phyloP scores from a whole-genome alignment of 2,329 filamentous ascomycete species.

The Verticillium isaacii region DNA sequence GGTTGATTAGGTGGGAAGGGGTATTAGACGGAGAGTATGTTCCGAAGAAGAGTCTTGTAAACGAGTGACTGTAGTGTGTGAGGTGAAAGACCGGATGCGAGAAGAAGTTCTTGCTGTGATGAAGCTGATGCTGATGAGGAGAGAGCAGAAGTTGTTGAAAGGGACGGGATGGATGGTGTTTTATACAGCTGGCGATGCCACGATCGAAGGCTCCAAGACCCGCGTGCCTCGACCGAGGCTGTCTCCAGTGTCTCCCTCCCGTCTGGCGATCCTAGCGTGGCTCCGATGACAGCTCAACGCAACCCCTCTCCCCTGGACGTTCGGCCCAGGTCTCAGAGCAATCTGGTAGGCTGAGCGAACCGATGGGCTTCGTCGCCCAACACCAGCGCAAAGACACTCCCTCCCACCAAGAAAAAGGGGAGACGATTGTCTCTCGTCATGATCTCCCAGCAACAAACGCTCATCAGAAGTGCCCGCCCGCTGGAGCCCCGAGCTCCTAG shows the following conservation, averaged over 20 bases:
- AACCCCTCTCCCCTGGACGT: background rate
- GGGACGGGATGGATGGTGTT: background rate
- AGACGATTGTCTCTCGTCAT: background rate
- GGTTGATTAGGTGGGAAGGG: background rate
- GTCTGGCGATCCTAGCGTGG: constrained; percentile 3
- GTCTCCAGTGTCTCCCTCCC: background rate
- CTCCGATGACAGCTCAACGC: constrained; percentile 8
- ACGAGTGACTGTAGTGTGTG: constrained; percentile 1
- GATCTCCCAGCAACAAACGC: background rate
- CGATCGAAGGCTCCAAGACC: background rate
- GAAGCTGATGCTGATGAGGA: background rate
- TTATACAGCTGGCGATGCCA: background rate
- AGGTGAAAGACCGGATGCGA: constrained; percentile 1
- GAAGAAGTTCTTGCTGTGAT: background rate
- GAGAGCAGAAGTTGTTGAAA: background rate
- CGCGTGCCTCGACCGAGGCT: background rate
- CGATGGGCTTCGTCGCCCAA: background rate
- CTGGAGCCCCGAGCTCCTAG: background rate
- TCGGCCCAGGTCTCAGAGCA: background rate
- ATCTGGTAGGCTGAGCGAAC: background rate
- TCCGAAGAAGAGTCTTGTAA: constrained; percentile 1
- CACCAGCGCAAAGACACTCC: background rate
- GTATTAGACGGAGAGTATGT: background rate
- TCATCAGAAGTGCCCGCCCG: background rate
- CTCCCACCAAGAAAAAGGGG: background rate